These are phyloP conservation scores for Heliamphora pulchella DNA, from an alignment of 179 eudicot genomes.

Conservation along the genomic window DNA sequence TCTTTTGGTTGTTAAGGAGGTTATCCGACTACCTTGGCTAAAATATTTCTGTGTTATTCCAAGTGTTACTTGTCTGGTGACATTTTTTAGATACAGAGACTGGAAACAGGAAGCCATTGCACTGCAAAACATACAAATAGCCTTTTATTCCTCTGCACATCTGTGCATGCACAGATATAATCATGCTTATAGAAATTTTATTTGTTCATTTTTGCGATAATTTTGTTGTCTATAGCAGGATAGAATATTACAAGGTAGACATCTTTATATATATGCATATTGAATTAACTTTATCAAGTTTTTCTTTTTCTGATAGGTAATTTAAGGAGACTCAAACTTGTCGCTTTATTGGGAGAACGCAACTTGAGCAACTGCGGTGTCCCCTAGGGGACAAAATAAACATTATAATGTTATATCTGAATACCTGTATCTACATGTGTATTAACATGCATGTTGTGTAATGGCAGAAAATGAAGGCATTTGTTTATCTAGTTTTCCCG, in stretches of 20 bases:
- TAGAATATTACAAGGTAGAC: background rate
- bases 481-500: constrained; percentile 74
- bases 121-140: background rate
- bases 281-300: background rate
- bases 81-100: background rate
- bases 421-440: background rate
- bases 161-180: background rate
- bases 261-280: background rate
- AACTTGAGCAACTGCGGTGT: too few species aligned
- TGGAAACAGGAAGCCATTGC: too few species aligned
- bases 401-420: background rate
- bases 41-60: background rate
- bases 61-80: background rate
- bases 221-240: background rate
- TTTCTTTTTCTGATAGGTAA: too few species aligned
- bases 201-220: background rate
- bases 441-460: background rate
- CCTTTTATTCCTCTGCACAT: background rate
- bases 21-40: background rate
- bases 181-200: background rate
- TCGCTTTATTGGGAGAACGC: too few species aligned
- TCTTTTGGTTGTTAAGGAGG: background rate
- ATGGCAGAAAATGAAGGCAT: constrained; percentile 81
- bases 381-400: too few species aligned
- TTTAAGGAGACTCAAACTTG: too few species aligned